Percentiles rank a stretch among this genome's conserved stretches.
Evolutionary conservation across 192 early-diverging fungal species (phyloP).

Genomic region (Geosiphon pyriformis): DNA sequence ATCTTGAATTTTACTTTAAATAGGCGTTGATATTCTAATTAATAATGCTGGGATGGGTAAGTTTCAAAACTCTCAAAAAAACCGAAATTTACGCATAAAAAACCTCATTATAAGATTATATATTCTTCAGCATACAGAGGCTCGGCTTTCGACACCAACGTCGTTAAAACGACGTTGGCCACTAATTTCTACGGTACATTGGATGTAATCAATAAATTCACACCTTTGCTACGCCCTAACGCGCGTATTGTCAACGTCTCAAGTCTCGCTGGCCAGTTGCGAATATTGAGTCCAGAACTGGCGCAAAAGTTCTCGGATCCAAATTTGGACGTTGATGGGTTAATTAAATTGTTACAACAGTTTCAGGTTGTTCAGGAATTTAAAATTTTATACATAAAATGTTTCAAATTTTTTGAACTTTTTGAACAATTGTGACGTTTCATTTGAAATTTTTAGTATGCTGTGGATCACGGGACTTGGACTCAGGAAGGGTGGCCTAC

Average conservation of each 20-base stretch:
- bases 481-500: constrained; percentile 17
- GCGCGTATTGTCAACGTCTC: constrained; percentile 14
- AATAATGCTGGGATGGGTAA: constrained; percentile 25
- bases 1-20: background rate
- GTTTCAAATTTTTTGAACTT: background rate
- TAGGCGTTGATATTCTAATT: constrained; percentile 20
- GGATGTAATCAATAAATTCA: constrained; percentile 4
- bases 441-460: constrained; percentile 6
- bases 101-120: background rate
- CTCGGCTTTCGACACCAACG: constrained; percentile 3
- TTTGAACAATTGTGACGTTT: too few species aligned
- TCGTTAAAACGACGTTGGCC: constrained; percentile 12
- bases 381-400: background rate
- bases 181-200: constrained; percentile 24
- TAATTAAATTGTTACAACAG: constrained; percentile 9
- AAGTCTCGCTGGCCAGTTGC: background rate
- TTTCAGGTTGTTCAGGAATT: too few species aligned
- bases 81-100: background rate
- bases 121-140: constrained; percentile 4
- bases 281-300: background rate
- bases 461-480: constrained; percentile 5
- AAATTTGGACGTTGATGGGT: constrained; percentile 12
- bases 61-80: too few species aligned
- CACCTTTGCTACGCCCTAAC: constrained; percentile 4
- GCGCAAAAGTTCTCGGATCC: background rate